A percentile compares a stretch with the other conserved stretches of the same genome.
phyloP scores from a whole-genome alignment of 441 rosid species.

The Bocquillonia castaneifolia region DNA sequence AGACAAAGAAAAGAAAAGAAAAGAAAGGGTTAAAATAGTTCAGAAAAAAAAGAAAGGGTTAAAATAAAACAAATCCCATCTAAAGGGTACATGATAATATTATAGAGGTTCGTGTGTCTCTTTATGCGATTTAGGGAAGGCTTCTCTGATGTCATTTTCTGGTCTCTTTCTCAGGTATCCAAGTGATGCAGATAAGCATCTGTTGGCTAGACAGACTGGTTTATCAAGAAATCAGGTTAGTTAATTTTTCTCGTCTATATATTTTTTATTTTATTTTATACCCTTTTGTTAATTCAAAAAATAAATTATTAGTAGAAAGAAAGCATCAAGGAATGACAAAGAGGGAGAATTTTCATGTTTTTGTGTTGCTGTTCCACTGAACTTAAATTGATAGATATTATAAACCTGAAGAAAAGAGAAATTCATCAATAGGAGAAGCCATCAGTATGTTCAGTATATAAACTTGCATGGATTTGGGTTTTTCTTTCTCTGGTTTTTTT shows the following conservation, averaged over 20 bases:
- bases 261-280: background rate
- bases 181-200: conserved; percentile 98
- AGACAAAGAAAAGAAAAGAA: background rate
- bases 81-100: conserved; percentile 12
- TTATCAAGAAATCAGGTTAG: conserved; percentile 92
- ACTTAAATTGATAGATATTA: background rate
- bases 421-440: conserved; percentile 17
- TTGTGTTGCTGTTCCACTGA: conserved; percentile 7
- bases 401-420: background rate
- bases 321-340: background rate
- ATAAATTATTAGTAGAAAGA: background rate
- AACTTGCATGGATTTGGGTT: conserved; percentile 33
- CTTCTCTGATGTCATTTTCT: conserved; percentile 60
- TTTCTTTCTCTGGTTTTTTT: conserved; percentile 18
- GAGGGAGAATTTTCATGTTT: conserved; percentile 15
- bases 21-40: conserved; percentile 19
- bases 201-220: conserved; percentile 95
- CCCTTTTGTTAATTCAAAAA: conserved; percentile 7
- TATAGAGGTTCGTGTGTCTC: conserved; percentile 15
- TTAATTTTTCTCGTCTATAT: conserved; percentile 9
- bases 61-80: conserved; percentile 14
- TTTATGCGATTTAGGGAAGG: conserved; percentile 30
- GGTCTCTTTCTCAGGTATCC: conserved; percentile 95
- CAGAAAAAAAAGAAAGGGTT: conserved; percentile 13
- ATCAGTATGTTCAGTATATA: conserved; percentile 24